Base-by-base conservation (phyloP, 805 yeast species). In the Suhomyces sp. region DNA sequence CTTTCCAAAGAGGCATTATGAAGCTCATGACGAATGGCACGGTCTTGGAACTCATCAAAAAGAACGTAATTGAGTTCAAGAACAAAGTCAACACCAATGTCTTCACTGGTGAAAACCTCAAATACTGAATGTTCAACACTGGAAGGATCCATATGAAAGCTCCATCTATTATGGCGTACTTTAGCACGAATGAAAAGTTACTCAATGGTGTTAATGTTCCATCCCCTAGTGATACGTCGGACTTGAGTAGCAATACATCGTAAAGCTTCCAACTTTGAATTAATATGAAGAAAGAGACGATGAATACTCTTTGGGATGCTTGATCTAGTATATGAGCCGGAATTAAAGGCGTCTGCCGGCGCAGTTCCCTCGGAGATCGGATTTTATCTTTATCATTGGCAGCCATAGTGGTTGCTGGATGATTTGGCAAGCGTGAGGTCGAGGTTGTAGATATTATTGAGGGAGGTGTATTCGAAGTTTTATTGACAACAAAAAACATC, bases 231-330 rank as follows among this genome's bases (percentile, higher is more conserved):
- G 58, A 23, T 45, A 38, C 9, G 12, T 68, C 73, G 17, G 75
- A 68, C 47, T 80, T 79, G 38, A 85, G 60, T 15, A 78, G 55
- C 21, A 81, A 60, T 26, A 85, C 58, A 53, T 87, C 95, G 47
- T 83, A 85, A 1, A 86, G 38, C 54, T 93, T 91, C 76, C 84
- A 84, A n/a, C 86, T 76, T 58, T 90, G 97, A n/a, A 91, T 69
- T 21, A 84, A 67, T 2, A 75, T 65, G 53, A 88, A 86, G 8
- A 85, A 42, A 1, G 86, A 74, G n/a, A 81, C 56, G 3, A 79
- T 71, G 36, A 86, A 72, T 22, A 79, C 58, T 41, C 96, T 67
- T 57, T 91, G 98, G 10, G 85, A 77, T 2, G 86, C 86, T 5
- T 76, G 75, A 44, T 88, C 95, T 17, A 90, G 53, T 2, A 80